A percentile compares a stretch with the other conserved stretches of the same genome.
Evolutionary conservation across 225 moss, liverwort and hornwort species (phyloP).

Genomic region (Straminergon stramineum): DNA sequence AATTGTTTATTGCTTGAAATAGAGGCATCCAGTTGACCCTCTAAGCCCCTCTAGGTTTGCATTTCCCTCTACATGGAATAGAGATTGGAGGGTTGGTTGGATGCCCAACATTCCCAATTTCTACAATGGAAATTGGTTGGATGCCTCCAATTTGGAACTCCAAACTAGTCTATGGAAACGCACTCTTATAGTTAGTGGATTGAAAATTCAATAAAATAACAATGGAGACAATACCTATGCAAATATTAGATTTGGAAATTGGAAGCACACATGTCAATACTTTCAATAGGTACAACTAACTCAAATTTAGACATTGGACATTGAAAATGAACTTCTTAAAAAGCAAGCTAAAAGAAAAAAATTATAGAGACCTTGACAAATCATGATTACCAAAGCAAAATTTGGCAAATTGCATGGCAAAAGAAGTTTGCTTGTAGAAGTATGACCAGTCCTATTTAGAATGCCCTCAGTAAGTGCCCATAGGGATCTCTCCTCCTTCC

Average conservation of each 20-base stretch:
- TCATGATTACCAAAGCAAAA: not conserved
- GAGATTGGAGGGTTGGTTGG: no score
- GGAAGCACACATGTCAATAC: not conserved
- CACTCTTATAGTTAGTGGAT: no score
- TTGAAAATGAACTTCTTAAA: not conserved
- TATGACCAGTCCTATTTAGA: fast-evolving
- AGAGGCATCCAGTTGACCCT: no score
- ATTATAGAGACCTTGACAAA: not conserved
- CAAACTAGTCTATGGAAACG: no score
- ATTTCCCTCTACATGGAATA: no score
- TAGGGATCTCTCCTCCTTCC: fast-evolving
- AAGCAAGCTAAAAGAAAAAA: not conserved
- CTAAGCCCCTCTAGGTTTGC: no score
- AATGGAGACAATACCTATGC: not conserved
- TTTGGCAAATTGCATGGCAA: fast-evolving
- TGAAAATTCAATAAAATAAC: not conserved
- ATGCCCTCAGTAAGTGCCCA: not conserved
- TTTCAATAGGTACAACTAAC: not conserved
- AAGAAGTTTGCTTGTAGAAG: not conserved
- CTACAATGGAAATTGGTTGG: no score
- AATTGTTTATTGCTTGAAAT: no score
- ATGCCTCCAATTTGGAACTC: no score
- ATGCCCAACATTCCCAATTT: no score
- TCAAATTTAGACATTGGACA: not conserved
- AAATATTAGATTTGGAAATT: no score